Base-by-base conservation (phyloP, 2,329 filamentous ascomycete genomes). In the Ophiostoma tasmaniense region DNA sequence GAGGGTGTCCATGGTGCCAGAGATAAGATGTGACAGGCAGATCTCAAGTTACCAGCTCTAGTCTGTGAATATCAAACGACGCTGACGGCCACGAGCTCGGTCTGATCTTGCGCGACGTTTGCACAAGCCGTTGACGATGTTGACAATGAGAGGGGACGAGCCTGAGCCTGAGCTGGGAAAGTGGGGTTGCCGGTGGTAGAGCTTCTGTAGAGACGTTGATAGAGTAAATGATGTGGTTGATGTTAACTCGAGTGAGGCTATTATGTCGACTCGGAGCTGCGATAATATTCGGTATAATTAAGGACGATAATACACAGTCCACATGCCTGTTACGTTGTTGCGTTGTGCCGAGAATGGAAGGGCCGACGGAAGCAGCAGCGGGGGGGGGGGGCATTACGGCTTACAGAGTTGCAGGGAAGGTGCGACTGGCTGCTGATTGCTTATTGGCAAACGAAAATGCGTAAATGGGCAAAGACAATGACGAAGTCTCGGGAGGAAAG, bases 1-100 rank as follows among this genome's bases (percentile, higher is more conserved):
- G 7, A 71, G 66, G 17, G 70, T 71, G 39, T 71, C 70, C 70
- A 71, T 71, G 14, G 50, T 59, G 52, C 35, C n/a, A 37, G 25
- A 13, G 39, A 52, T 64, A 39, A 39, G 37, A 39, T 3, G 37
- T 42, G 64, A 55, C 22, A 2, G 17, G 52, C 50, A 55, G 50
- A 55, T 14, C 14, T 55, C n/a, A 6, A 11, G 7, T 6, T 59
- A 25, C 22, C 20, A 13, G 22, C 42, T 45, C 42, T 8, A 25
- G 13, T 25, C n/a, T 17, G 25, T 59, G 7, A 20, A 33, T 17
- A 25, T 33, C 2, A 20, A 61, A 25, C 14, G 17, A 17, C 3
- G n/a, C 50, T 55, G 50, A 45, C n/a, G 22, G 11, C 50, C 7
- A 55, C 11, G 50, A 61, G 55, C 22, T 30, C 13, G 55, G n/a